These are phyloP conservation scores for Nemania diffusa DNA, from an alignment of 2,329 filamentous ascomycete species.

Conservation along the genomic window DNA sequence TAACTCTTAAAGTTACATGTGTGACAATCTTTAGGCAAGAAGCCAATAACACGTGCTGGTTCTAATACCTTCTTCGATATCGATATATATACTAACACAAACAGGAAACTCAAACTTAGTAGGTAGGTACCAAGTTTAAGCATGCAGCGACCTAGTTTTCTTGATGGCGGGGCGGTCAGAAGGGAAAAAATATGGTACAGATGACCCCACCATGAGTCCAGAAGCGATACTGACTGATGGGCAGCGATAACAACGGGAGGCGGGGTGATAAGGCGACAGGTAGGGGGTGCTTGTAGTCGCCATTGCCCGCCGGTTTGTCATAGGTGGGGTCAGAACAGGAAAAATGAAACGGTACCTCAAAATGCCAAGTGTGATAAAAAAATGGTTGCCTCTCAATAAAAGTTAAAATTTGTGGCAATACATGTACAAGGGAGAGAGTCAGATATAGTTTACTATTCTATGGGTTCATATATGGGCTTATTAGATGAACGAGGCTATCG, in stretches of 20 bases:
- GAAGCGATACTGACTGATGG: slow-evolving; percentile 11
- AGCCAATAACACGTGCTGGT: not conserved
- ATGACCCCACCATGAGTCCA: slow-evolving; percentile 32
- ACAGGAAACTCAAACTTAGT: not conserved
- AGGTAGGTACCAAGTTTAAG: not conserved
- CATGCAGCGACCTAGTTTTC: not conserved
- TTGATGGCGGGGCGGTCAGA: slow-evolving; percentile 35
- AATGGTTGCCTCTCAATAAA: not conserved
- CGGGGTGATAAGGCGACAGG: slow-evolving; percentile 36
- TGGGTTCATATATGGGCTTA: not conserved
- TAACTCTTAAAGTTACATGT: not conserved
- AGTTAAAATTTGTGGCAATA: not conserved
- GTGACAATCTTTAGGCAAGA: not conserved
- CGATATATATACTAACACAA: not conserved
- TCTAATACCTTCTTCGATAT: not conserved
- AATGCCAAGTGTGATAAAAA: not conserved
- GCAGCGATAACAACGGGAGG: slow-evolving; percentile 34
- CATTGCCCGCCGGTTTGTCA: not conserved
- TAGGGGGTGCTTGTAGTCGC: slow-evolving; percentile 31
- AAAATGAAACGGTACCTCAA: not conserved
- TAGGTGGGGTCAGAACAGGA: not conserved
- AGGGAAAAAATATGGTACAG: slow-evolving; percentile 7
- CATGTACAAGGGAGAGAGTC: not conserved
- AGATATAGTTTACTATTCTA: slow-evolving; percentile 1
- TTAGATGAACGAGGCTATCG: slow-evolving; percentile 21